phyloP scores from a whole-genome alignment of 345 rosid species.

The Moricandia moricandioides region DNA sequence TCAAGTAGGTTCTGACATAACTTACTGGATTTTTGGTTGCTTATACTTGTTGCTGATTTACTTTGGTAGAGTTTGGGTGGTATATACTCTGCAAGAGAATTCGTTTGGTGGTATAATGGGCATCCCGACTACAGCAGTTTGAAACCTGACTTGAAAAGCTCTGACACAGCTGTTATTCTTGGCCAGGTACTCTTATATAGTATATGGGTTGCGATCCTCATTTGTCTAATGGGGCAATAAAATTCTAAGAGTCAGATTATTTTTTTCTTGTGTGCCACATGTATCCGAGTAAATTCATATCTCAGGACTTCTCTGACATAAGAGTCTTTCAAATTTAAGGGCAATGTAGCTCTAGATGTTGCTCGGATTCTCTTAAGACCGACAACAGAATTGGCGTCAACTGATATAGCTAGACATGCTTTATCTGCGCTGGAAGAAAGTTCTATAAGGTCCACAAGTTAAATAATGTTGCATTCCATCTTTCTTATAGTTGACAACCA shows the following conservation, averaged over 20 bases:
- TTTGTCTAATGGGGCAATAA: background rate
- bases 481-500: conserved; percentile 7
- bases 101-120: conserved; percentile 98
- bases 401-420: conserved; percentile 86
- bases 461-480: background rate
- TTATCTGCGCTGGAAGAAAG: conserved; percentile 68
- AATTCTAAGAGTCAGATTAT: background rate
- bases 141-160: conserved; percentile 65
- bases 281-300: background rate
- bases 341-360: conserved; percentile 95
- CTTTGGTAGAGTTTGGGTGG: conserved; percentile 57
- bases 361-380: conserved; percentile 85
- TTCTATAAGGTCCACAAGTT: conserved; percentile 59
- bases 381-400: conserved; percentile 62
- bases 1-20: background rate
- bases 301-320: conserved; percentile 11
- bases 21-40: conserved; percentile 4
- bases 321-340: conserved; percentile 44
- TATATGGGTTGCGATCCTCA: background rate
- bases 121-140: conserved; percentile 73
- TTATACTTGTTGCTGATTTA: conserved; percentile 5
- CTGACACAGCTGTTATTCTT: conserved; percentile 76
- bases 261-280: background rate
- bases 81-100: conserved; percentile 85
- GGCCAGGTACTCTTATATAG: conserved; percentile 57